These are phyloP conservation scores for Glycine soja DNA, from an alignment of 306 rosid genomes.

Conservation along the genomic window DNA sequence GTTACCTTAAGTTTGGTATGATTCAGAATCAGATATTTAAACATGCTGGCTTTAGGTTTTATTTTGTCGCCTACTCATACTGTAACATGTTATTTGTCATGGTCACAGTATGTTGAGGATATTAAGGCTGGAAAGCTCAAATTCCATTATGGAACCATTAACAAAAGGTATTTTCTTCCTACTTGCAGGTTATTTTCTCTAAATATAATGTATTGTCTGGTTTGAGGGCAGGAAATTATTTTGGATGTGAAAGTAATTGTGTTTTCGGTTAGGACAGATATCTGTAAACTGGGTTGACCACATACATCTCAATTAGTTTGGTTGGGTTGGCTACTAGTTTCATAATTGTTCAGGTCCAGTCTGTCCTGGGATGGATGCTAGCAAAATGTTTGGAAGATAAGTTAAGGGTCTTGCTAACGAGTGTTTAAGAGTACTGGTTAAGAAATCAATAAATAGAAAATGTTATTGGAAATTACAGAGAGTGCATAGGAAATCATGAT, in stretches of 20 bases:
- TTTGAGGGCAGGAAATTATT: conserved; percentile 27
- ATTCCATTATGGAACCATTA: conserved; percentile 91
- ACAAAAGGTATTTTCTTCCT: conserved; percentile 67
- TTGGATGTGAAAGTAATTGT: background rate
- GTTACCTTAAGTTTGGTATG: conserved; percentile 91
- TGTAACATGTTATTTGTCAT: conserved; percentile 44
- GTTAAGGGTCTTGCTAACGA: background rate
- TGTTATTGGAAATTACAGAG: background rate
- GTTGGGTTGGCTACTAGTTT: conserved; percentile 27
- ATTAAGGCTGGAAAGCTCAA: conserved; percentile 71
- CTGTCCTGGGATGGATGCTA: conserved; percentile 9
- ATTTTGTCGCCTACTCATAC: conserved; percentile 13
- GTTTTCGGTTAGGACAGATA: conserved; percentile 13
- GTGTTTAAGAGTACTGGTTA: background rate
- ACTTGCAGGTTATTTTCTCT: conserved; percentile 2
- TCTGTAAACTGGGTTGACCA: conserved; percentile 7
- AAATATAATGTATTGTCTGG: conserved; percentile 13
- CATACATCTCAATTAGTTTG: conserved; percentile 28
- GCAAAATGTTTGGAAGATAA: background rate
- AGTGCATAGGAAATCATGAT: background rate
- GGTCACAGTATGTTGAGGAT: conserved; percentile 83
- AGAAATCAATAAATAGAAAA: background rate
- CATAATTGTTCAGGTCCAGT: conserved; percentile 10
- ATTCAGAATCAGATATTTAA: conserved; percentile 2
- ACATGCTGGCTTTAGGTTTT: conserved; percentile 27